Percentiles rank a stretch among this genome's conserved stretches.
Conservation (phyloP, 1,139 yeast species). For the Protomyces arabidopsidicola region DNA sequence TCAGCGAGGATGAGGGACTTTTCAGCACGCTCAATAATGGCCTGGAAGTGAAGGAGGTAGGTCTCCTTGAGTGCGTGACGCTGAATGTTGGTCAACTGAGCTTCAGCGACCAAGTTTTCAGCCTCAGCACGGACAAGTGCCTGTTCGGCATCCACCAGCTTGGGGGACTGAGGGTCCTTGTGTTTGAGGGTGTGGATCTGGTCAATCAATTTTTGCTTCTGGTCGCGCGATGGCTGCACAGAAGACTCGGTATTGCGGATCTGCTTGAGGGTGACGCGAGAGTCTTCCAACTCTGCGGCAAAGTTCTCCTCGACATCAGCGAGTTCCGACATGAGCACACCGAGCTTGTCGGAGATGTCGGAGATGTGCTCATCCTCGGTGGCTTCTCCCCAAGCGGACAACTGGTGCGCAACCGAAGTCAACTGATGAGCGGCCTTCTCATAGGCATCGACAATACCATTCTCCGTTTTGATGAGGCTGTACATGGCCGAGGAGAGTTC, state of each 20-base stretch:
- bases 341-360: slow-evolving; percentile 80
- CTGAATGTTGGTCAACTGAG: slow-evolving; percentile 80
- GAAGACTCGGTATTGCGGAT: slow-evolving; percentile 81
- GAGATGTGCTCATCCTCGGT: slow-evolving; percentile 73
- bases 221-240: slow-evolving; percentile 81
- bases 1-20: slow-evolving; percentile 82
- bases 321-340: slow-evolving; percentile 72
- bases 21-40: slow-evolving; percentile 76
- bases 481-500: slow-evolving; percentile 24
- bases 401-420: slow-evolving; percentile 76
- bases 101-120: slow-evolving; percentile 84
- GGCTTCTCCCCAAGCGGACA: slow-evolving; percentile 75
- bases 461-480: slow-evolving; percentile 71
- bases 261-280: slow-evolving; percentile 73
- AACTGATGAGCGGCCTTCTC: slow-evolving; percentile 75
- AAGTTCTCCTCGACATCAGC: slow-evolving; percentile 86
- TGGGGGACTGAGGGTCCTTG: slow-evolving; percentile 80
- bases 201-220: slow-evolving; percentile 79
- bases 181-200: slow-evolving; percentile 77
- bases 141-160: slow-evolving; percentile 75
- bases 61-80: slow-evolving; percentile 84
- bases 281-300: slow-evolving; percentile 80
- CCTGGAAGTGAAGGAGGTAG: slow-evolving; percentile 76
- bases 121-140: slow-evolving; percentile 89
- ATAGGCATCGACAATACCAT: slow-evolving; percentile 71